Evolutionary conservation across 2,329 filamentous ascomycete species (phyloP).

Genomic region (Claviceps quebecensis): DNA sequence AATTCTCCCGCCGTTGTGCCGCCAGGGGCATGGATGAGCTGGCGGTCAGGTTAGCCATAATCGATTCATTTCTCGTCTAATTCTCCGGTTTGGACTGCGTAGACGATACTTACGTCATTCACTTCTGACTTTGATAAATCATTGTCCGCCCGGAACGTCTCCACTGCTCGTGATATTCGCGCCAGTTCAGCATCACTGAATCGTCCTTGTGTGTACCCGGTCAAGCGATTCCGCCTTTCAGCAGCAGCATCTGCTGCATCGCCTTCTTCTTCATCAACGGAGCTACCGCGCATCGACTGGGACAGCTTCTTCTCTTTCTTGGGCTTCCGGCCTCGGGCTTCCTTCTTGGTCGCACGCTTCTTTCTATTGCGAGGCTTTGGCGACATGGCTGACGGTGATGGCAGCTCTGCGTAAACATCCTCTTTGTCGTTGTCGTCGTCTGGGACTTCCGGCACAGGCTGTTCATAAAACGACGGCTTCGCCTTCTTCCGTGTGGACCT

Average conservation of each 20-base stretch:
- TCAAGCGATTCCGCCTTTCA: conserved; percentile 13
- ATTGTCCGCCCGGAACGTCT: conserved; percentile 29
- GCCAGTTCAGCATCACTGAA: conserved; percentile 31
- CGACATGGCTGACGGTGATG: conserved; percentile 20
- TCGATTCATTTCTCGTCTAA: background rate
- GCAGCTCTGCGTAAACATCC: conserved; percentile 12
- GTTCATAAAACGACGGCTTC: conserved; percentile 32
- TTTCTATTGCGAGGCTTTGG: conserved; percentile 17
- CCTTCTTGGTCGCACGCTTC: conserved; percentile 17
- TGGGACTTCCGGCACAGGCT: conserved; percentile 11
- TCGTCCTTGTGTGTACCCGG: conserved; percentile 22
- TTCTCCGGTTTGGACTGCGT: background rate
- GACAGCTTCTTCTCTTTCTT: conserved; percentile 9
- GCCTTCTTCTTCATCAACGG: conserved; percentile 10
- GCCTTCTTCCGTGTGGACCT: conserved; percentile 30
- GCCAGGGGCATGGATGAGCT: conserved; percentile 24
- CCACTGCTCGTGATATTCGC: conserved; percentile 26
- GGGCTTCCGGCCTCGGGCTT: conserved; percentile 6
- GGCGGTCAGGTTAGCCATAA: background rate
- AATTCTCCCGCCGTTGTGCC: conserved; percentile 21
- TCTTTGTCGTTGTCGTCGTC: conserved; percentile 10
- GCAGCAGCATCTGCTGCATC: conserved; percentile 6
- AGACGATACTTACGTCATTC: conserved; percentile 27
- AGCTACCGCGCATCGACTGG: conserved; percentile 12
- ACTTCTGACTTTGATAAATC: conserved; percentile 29